Evolutionary conservation across 1,284 basidiomycete species (phyloP), one percentile per base, ranked within the genome.

Genomic region (Cryptococcus sp.): DNA sequence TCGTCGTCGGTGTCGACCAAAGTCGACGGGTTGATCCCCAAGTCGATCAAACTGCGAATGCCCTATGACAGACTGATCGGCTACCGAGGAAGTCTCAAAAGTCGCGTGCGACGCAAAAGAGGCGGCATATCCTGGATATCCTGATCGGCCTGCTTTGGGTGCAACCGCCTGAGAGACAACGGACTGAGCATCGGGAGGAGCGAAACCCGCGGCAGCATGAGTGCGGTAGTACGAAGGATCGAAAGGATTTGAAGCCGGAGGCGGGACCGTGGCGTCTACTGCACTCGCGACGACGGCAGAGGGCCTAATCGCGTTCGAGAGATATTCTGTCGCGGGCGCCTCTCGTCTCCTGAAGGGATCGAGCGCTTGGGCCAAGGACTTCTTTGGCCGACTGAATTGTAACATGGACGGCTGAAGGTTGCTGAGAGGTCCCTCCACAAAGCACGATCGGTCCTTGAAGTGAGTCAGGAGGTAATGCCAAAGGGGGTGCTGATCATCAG

Each of bases 391-490:
- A 80, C 87, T 91, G 78, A 99, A 98, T 72, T 98, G 96, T 52
- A 98, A 97, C 93, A 98, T 94, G 76, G 90, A 93, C 4, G 91
- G 82, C 73, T 98, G 96, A 36, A 99, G 78, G 76, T 99, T 98
- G 74, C 85, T 94, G 48, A 99, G 80, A 1, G 93, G 91, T 2
- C 96, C 96, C 74, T 99, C 96, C 24, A 99, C 96, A 45, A 99
- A 84, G 66, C 85, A 86, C 52, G 80, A 84, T 75, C 89, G 92
- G 76, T 98, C 94, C 78, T 98, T 98, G 83, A 94, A 98, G 73
- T 98, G 96, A 1, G 92, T 96, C 49, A 99, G 81, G 49, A 99
- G 84, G 72, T 94, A 93, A 72, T 98, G 91, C 96, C 96, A 99
- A 9, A 99, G 81, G 2, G 92, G 91, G 70, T 98, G 93, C 92